Base-by-base conservation (phyloP, 2,329 filamentous ascomycete genomes). In the Beauveria medogensis region DNA sequence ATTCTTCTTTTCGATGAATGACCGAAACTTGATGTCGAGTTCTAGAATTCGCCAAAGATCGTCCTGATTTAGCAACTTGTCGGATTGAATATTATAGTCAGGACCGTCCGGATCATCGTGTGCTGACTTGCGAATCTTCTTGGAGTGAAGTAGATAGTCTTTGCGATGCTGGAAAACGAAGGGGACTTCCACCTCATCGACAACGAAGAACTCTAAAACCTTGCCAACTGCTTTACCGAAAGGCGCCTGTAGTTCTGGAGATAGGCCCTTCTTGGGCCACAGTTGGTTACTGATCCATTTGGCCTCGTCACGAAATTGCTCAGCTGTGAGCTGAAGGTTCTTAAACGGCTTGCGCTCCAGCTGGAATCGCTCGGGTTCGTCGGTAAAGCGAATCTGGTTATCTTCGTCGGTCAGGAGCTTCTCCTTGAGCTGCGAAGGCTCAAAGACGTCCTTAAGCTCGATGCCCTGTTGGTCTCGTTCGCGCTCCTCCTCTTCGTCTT, bases 141-240 rank as follows among this genome's bases (percentile, higher is more conserved):
- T 88, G 26, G 90, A 89, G 69, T 97, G 91, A 61, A 99, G 95
- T 48, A 99, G 82, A 70, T 97, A 99, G 72, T 99, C 94, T 74
- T 97, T 96, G 63, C 94, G 91, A 70, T 99, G 94, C 73, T 97
- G 93, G 74, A 97, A 97, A 67, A 99, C 94, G 73, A 96, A 99
- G 0, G 94, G 93, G 1, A 97, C 92, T 73, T 99, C 94, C 67
- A 93, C 91, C 67, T 96, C 91, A 65, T 97, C 92, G 4, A 93
- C 86, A 55, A 96, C 91, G 74, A 99, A 91, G 71, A 97, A 97
- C 69, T 97, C 91, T 44, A 99, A 82, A 12, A 97, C 92, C 73
- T 96, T 96, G 67, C 87, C 87, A 59, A 99, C 88, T 5, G 93
- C 90, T 68, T 90, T 90, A 69, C 90, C 87, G 73, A 99, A 97